Base-by-base conservation (phyloP, 129 eudicot genomes). In the Cynara cardunculus region DNA sequence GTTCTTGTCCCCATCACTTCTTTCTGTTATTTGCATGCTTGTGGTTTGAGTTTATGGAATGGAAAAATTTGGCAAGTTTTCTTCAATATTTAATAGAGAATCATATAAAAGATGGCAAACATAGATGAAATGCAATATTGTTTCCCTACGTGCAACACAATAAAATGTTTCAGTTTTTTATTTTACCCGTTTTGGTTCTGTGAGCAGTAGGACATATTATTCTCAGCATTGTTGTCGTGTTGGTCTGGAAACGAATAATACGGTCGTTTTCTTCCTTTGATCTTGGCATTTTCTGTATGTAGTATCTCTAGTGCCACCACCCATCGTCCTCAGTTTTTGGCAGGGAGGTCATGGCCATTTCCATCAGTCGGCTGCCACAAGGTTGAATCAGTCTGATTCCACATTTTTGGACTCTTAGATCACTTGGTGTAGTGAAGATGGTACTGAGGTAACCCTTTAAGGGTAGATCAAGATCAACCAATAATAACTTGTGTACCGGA, bases 171-270 rank as follows among this genome's bases (percentile, higher is more conserved):
- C 1, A 2, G 5, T 27, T 78, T 77, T 27, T 25, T n/a, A 46
- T 31, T 24, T 34, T 53, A 24, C 21, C n/a, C 25, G 22, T 78
- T 78, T 74, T 53, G 81, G 41, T 26, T 25, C 73, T 67, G 31
- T 41, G 67, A 73, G 77, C 53, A 56, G 21, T 49, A 14, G 21
- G 62, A 14, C 3, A 56, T 56, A 56, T n/a, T n/a, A 64, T 80
- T n/a, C n/a, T n/a, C n/a, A n/a, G 68, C 74, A 73, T 73, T 73
- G 16, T 73, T 81, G 74, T 65, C 68, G 22, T 68, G 79, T 65
- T 71, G 53, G 74, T 64, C 79, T 81, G 84, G 79, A 65, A 61
- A 41, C 19, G 74, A 73, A 81, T 73, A 65, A 19, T 61, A 59
- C n/a, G 64, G 64, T 25, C 26, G 31, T 11, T 71, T 72, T 80